Evolutionary conservation across 2,329 filamentous ascomycete species (phyloP).

Genomic region (Ophiosphaerella korrae): DNA sequence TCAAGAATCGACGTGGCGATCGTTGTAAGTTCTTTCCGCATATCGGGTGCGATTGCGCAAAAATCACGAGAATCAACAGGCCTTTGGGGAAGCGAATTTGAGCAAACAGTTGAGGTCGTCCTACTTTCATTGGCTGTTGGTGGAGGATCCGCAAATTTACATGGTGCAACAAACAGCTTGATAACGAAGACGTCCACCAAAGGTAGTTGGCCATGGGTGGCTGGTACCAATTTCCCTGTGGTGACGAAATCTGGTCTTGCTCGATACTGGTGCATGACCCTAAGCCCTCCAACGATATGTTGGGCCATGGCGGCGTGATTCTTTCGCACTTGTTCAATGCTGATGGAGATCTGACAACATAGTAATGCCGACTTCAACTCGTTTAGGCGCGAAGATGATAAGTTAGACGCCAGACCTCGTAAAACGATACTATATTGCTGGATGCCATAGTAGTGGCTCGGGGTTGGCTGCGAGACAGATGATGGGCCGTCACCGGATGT

Average conservation of each 20-base stretch:
- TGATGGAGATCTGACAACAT: slow-evolving; percentile 56
- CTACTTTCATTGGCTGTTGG: slow-evolving; percentile 6
- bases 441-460: slow-evolving; percentile 47
- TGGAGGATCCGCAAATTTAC: slow-evolving; percentile 20
- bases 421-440: slow-evolving; percentile 53
- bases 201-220: slow-evolving; percentile 43
- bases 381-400: slow-evolving; percentile 41
- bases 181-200: slow-evolving; percentile 37
- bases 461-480: slow-evolving; percentile 32
- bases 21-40: slow-evolving; percentile 20
- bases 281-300: slow-evolving; percentile 52
- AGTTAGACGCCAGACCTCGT: slow-evolving; percentile 46
- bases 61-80: slow-evolving; percentile 11
- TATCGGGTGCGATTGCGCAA: slow-evolving; percentile 22
- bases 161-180: slow-evolving; percentile 26
- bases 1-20: slow-evolving; percentile 18
- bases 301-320: slow-evolving; percentile 52
- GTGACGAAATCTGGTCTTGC: slow-evolving; percentile 44
- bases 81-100: slow-evolving; percentile 4
- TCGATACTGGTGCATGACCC: slow-evolving; percentile 52
- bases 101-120: slow-evolving; percentile 4
- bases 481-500: slow-evolving; percentile 28
- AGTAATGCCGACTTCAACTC: slow-evolving; percentile 49
- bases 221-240: slow-evolving; percentile 36
- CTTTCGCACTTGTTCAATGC: slow-evolving; percentile 52